These are phyloP conservation scores for Aspergillus nanangensis DNA, from an alignment of 495 filamentous ascomycete species.

Conservation along the genomic window DNA sequence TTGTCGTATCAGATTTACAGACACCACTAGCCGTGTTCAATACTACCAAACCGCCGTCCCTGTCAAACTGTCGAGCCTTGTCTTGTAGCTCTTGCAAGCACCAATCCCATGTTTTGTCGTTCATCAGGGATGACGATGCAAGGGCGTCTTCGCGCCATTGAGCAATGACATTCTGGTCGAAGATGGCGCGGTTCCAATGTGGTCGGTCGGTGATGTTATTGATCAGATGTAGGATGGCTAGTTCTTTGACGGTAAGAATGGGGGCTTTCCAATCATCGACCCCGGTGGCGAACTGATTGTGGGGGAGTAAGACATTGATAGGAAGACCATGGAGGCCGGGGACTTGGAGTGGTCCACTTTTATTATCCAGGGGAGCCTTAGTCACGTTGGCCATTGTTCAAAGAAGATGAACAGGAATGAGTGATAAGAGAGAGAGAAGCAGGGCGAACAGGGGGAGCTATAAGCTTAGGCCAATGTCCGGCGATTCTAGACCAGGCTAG, in stretches of 20 bases:
- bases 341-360: conserved; percentile 1
- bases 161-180: conserved; percentile 1
- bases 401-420: too few species aligned
- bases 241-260: conserved; percentile 25
- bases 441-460: too few species aligned
- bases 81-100: conserved; percentile 13
- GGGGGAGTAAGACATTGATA: conserved; percentile 3
- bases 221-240: conserved; percentile 26
- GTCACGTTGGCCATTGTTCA: background rate
- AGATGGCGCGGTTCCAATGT: conserved; percentile 27
- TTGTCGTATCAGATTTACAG: conserved; percentile 8
- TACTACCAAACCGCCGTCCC: conserved; percentile 2
- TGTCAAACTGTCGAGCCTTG: conserved; percentile 8
- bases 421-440: too few species aligned
- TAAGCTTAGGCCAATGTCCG: too few species aligned
- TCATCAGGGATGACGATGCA: conserved; percentile 7
- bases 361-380: conserved; percentile 4
- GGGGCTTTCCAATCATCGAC: conserved; percentile 3
- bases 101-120: conserved; percentile 10
- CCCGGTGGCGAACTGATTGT: conserved; percentile 7
- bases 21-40: conserved; percentile 9
- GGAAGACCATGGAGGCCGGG: conserved; percentile 7
- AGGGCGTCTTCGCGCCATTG: conserved; percentile 5
- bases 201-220: conserved; percentile 35
- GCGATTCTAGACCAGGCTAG: too few species aligned